phyloP scores from a whole-genome alignment of 2,329 filamentous ascomycete species.

The Myriangium duriaei region DNA sequence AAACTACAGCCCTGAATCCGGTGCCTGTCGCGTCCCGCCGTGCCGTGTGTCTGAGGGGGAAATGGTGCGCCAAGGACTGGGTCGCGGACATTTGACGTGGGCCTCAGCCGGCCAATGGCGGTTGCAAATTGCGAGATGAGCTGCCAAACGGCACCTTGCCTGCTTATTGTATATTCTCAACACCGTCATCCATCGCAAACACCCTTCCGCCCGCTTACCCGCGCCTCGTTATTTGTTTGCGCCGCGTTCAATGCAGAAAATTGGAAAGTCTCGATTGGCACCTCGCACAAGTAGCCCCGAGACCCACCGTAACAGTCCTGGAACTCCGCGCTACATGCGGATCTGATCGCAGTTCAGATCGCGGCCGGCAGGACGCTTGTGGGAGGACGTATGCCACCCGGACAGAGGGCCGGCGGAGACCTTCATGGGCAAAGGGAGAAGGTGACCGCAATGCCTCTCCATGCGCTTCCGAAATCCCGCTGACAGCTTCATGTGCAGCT shows the following conservation, averaged over 20 bases:
- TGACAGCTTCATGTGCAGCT: constrained; percentile 47
- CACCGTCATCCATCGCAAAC: not conserved
- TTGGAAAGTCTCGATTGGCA: too few relatives aligned
- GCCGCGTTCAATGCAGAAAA: not conserved
- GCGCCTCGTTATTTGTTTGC: not conserved
- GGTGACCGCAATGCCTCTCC: constrained; percentile 13
- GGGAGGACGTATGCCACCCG: constrained; percentile 20
- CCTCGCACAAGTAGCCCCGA: too few relatives aligned
- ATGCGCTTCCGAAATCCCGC: constrained; percentile 5
- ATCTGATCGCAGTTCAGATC: not conserved
- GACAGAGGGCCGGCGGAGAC: constrained; percentile 22
- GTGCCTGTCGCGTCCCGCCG: too few relatives aligned
- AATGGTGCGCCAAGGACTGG: too few relatives aligned
- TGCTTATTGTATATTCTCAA: not conserved
- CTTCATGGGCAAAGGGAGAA: constrained; percentile 25
- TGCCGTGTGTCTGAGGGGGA: too few relatives aligned
- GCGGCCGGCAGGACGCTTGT: constrained; percentile 1
- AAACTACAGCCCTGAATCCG: too few relatives aligned
- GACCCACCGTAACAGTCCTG: too few relatives aligned
- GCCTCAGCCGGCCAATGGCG: too few relatives aligned
- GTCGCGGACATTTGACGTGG: too few relatives aligned
- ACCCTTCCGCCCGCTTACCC: not conserved
- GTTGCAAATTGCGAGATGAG: too few relatives aligned
- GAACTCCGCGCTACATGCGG: not conserved
- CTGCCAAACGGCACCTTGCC: not conserved